Evolutionary conservation across 1,284 basidiomycete genomes (phyloP), one percentile per base, ranked within the genome.

Genomic region (Trametes versicolor): DNA sequence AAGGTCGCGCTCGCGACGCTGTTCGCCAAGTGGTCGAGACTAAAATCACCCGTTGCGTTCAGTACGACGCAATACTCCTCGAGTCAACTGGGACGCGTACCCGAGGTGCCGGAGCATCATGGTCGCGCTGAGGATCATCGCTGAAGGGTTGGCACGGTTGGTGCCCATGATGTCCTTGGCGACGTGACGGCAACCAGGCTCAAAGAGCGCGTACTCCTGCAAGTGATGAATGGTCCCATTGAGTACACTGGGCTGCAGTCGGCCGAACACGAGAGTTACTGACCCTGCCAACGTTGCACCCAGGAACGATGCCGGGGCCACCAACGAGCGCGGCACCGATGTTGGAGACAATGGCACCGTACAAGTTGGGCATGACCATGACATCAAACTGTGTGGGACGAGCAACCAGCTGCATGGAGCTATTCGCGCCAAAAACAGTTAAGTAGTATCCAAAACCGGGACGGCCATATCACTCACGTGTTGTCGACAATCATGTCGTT

Each of bases 401-500:
- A 51, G 95, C 93, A 68, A 99, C 97, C 71, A 99, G 92, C 82
- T 99, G 97, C 97, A 99, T 99, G 58, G 97, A 97, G 63, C 93
- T 95, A 71, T 21, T 19, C 19, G 32, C 19, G 32, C 2, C 29
- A 27, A n/a, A 9, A 17, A 7, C 27, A 4, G 7, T 27, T 59
- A 12, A 66, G 48, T 34, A 12, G n/a, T 2, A 36, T 13, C 8
- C 13, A 32, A 2, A 13, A 29, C 12, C 34, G 29, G n/a, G 41
- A 15, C 36, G 1, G 9, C 43, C 29, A 19, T 55, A 17, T 39
- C 32, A 77, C 90, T 65, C 76, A 95, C 90, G 97, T 97, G 85
- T 99, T 99, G 82, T 99, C 97, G 72, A 98, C 96, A 71, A 99
- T 99, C 97, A 99, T 99, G 81, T 97, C 94, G 77, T 98, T 97